Evolutionary conservation across 1,284 basidiomycete genomes (phyloP), one percentile per base, ranked within the genome.

Genomic region (Sutorius eximius): DNA sequence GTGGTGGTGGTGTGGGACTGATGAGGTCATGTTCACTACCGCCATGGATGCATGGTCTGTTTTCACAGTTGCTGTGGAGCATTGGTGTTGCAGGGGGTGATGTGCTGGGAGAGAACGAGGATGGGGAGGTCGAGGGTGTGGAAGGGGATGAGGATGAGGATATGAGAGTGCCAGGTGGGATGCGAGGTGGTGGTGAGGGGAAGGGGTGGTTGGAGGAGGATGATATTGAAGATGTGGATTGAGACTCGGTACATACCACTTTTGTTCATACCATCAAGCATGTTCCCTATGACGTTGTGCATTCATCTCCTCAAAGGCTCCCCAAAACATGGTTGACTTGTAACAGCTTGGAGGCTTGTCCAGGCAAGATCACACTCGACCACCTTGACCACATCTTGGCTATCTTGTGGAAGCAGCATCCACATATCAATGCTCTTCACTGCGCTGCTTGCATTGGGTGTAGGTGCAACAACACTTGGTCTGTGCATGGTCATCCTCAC

Each of bases 151-250:
- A 12, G 4, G 65, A 68, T 1, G 60, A 64, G 13, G 64, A 62
- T 16, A 46, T 66, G 52, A 67, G 63, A 20, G 61, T 66, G 16
- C 62, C 53, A 2, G 44, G 56, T 38, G 51, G 51, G 24, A 41
- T 58, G 48, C 56, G 66, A 24, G 65, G 60, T 36, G 66, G 67
- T 22, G 65, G 61, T 10, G 62, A 62, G 18, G 50, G 53, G 24
- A 53, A 78, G n/a, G 80, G 79, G 13, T 88, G 83, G 82, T 65
- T 88, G 61, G 83, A 86, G 51, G 77, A 74, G 16, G 87, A 90
- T 65, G 86, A 88, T 63, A 89, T 89, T 52, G 83, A 86, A 59
- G 83, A 87, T 20, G 53, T 41, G 30, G 61, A 69, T 12, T 67
- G 40, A 67, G 22, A 27, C 24, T 5, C 24, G 10, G 6, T 27